Conservation (phyloP, 768 basidiomycete genomes). For the Tremella fuciformis region DNA sequence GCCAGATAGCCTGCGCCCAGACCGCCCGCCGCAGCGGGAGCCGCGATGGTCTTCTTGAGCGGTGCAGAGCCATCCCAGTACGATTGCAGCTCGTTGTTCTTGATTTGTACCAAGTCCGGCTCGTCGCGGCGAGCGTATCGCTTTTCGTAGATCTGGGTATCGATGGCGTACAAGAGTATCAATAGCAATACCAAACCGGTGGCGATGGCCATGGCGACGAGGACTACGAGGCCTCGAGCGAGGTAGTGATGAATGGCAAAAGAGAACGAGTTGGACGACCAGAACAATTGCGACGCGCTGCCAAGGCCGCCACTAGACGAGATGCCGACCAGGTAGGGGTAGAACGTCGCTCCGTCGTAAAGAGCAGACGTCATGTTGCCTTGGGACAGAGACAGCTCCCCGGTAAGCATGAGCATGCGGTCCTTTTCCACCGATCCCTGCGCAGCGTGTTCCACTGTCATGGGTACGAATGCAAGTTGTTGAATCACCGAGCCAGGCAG, state of each 20-base stretch:
- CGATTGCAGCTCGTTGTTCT: constrained; percentile 21
- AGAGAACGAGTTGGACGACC: constrained; percentile 48
- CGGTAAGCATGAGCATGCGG: constrained; percentile 86
- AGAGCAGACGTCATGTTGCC: constrained; percentile 81
- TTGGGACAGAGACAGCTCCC: constrained; percentile 66
- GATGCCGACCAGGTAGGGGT: constrained; percentile 75
- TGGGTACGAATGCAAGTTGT: constrained; percentile 85
- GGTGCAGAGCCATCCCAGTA: constrained; percentile 23
- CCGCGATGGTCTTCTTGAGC: constrained; percentile 25
- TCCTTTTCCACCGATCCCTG: constrained; percentile 73
- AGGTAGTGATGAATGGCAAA: constrained; percentile 73
- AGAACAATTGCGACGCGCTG: constrained; percentile 73
- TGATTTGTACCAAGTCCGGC: neutral
- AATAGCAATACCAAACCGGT: constrained; percentile 66
- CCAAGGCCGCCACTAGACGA: constrained; percentile 67
- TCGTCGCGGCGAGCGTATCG: constrained; percentile 1
- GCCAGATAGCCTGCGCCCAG: constrained; percentile 23
- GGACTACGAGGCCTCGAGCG: constrained; percentile 86
- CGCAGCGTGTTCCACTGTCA: constrained; percentile 68
- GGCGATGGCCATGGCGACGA: constrained; percentile 94
- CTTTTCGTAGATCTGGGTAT: constrained; percentile 1
- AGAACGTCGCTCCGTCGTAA: constrained; percentile 76
- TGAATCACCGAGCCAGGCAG: constrained; percentile 65
- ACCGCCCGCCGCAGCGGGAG: constrained; percentile 28
- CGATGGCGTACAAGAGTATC: constrained; percentile 43